These are phyloP conservation scores for Rosellinia necatrix DNA, from an alignment of 2,329 filamentous ascomycete species.

Conservation along the genomic window DNA sequence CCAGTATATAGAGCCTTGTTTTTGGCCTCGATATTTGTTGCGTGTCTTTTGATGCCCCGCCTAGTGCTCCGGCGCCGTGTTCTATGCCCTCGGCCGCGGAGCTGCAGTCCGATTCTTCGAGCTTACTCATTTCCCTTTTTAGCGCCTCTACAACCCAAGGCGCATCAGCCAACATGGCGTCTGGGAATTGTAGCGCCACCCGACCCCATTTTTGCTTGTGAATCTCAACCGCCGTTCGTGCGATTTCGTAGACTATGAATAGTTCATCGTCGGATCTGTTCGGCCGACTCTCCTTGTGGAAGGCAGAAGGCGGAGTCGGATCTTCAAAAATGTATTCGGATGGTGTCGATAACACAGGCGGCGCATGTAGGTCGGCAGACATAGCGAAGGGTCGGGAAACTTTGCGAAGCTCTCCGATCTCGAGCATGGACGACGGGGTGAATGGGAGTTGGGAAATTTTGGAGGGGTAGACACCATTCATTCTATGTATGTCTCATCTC, in stretches of 20 bases:
- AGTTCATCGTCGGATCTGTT: slow-evolving; percentile 68
- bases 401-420: not conserved
- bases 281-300: slow-evolving; percentile 40
- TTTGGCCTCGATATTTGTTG: slow-evolving; percentile 15
- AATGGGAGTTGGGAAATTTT: slow-evolving; percentile 4
- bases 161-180: slow-evolving; percentile 87
- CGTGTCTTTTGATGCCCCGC: not conserved
- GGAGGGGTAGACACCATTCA: slow-evolving; percentile 12
- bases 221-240: slow-evolving; percentile 78
- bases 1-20: slow-evolving; percentile 75
- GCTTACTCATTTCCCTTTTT: slow-evolving; percentile 39
- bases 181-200: slow-evolving; percentile 93
- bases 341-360: slow-evolving; percentile 68
- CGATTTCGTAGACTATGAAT: slow-evolving; percentile 79
- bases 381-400: slow-evolving; percentile 39
- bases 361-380: slow-evolving; percentile 53
- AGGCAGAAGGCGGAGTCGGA: slow-evolving; percentile 43
- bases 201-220: slow-evolving; percentile 70
- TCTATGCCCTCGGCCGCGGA: not conserved
- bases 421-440: not conserved
- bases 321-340: slow-evolving; percentile 63
- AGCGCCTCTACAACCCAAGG: slow-evolving; percentile 76
- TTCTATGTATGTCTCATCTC: not conserved
- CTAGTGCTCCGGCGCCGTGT: not conserved
- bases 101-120: slow-evolving; percentile 6